Conservation (phyloP, 352 stramenopile species). For the Globisporangium rhizosaccharum region DNA sequence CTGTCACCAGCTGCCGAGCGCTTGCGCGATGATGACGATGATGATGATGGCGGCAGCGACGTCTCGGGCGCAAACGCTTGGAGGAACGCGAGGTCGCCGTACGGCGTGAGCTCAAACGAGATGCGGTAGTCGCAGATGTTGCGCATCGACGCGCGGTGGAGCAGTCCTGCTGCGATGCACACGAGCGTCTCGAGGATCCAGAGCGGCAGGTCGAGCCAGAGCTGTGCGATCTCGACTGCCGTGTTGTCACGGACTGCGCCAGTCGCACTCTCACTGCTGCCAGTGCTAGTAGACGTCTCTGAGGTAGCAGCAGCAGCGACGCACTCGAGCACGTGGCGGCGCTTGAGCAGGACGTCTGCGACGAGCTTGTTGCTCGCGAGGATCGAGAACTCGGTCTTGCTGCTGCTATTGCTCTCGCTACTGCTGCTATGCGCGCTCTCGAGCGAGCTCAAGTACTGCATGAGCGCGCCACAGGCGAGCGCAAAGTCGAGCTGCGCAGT, state of each 20-base stretch:
- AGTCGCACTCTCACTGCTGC: conserved; percentile 6
- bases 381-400: conserved; percentile 36
- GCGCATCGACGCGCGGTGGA: conserved; percentile 65
- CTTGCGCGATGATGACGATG: too few relatives aligned
- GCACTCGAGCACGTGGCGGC: conserved; percentile 23
- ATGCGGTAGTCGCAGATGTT: conserved; percentile 77
- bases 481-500: conserved; percentile 39
- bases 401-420: conserved; percentile 2
- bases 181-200: conserved; percentile 68
- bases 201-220: conserved; percentile 52
- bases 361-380: conserved; percentile 37
- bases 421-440: conserved; percentile 3
- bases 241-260: conserved; percentile 12
- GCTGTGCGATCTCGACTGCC: conserved; percentile 11
- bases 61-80: conserved; percentile 62
- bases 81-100: conserved; percentile 71
- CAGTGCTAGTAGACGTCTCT: neutral
- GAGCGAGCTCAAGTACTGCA: conserved; percentile 43
- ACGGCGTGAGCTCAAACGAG: conserved; percentile 77
- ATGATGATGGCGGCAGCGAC: conserved; percentile 14
- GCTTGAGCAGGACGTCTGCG: conserved; percentile 37
- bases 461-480: conserved; percentile 30
- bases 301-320: neutral
- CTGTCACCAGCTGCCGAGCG: neutral
- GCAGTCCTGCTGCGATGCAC: conserved; percentile 55